These are phyloP conservation scores for Helicocarpus griseus DNA, from an alignment of 2,329 filamentous ascomycete species.

Conservation along the genomic window DNA sequence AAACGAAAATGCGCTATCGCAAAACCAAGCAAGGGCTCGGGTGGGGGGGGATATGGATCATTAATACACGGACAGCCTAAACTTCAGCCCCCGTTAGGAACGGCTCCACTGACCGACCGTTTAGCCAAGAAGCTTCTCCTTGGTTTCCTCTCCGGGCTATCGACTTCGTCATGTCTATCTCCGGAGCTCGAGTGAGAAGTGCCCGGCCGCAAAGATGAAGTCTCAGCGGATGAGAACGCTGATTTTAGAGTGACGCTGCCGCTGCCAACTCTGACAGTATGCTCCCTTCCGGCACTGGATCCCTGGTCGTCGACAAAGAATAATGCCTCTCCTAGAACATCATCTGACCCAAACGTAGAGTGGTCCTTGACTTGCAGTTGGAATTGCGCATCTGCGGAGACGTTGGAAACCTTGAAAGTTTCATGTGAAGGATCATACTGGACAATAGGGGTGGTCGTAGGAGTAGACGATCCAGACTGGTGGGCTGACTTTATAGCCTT, in stretches of 20 bases:
- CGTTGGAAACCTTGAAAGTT: conserved; percentile 65
- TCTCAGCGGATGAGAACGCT: conserved; percentile 52
- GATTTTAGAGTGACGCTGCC: conserved; percentile 67
- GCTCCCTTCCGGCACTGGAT: conserved; percentile 55
- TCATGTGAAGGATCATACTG: conserved; percentile 58
- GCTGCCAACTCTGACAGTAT: conserved; percentile 62
- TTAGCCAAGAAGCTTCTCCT: conserved; percentile 40
- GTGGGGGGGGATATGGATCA: too few relatives aligned
- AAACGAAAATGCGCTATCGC: conserved; percentile 10
- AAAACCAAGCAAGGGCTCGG: conserved; percentile 2
- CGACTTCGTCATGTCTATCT: conserved; percentile 18
- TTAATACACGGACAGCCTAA: too few relatives aligned
- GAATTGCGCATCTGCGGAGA: conserved; percentile 71
- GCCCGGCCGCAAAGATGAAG: conserved; percentile 22
- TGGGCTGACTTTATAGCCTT: conserved; percentile 68
- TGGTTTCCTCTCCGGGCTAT: conserved; percentile 32
- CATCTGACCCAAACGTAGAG: conserved; percentile 72
- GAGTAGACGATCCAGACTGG: conserved; percentile 12
- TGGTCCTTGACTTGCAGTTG: conserved; percentile 78
- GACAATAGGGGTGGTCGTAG: conserved; percentile 32
- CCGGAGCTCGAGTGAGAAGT: conserved; percentile 26
- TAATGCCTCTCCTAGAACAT: conserved; percentile 71
- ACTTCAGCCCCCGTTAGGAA: conserved; percentile 21
- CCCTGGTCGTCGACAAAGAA: conserved; percentile 84
- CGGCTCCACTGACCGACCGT: conserved; percentile 22